These are phyloP conservation scores for Medicago ruthenica DNA, from an alignment of 306 rosid species.

Conservation along the genomic window DNA sequence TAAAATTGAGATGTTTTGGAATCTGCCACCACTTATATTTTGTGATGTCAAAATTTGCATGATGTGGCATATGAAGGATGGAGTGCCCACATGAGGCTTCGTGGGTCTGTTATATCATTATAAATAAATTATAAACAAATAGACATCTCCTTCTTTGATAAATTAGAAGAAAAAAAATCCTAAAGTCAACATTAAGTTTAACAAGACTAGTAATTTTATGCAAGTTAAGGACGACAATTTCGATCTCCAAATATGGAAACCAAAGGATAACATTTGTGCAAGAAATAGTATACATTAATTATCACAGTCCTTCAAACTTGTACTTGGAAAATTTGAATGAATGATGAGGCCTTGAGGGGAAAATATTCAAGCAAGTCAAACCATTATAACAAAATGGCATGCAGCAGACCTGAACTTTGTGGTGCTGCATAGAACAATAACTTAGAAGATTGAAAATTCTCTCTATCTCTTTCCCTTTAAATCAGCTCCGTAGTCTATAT, in stretches of 20 bases:
- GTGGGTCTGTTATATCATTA: neutral
- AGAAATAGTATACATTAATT: constrained; percentile 30
- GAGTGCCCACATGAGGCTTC: neutral
- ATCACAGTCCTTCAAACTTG: constrained; percentile 37
- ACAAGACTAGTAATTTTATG: constrained; percentile 13
- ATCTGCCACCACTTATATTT: neutral
- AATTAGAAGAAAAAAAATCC: constrained; percentile 22
- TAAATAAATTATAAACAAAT: neutral
- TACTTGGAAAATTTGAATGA: constrained; percentile 37
- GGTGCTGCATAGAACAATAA: constrained; percentile 38
- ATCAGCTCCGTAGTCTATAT: constrained; percentile 35
- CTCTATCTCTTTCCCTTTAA: constrained; percentile 34
- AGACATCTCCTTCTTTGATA: neutral
- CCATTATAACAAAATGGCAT: constrained; percentile 46
- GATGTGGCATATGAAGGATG: neutral
- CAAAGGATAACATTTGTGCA: constrained; percentile 20
- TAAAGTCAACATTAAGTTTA: neutral
- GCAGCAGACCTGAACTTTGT: constrained; percentile 34
- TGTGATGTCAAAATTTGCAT: neutral
- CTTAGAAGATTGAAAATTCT: constrained; percentile 40
- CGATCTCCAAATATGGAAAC: constrained; percentile 39
- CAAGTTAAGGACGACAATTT: constrained; percentile 15
- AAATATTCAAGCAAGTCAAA: constrained; percentile 41
- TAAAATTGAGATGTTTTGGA: neutral
- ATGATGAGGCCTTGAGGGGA: neutral